Base-by-base conservation (phyloP, 495 filamentous ascomycete species). In the Terfezia boudieri region DNA sequence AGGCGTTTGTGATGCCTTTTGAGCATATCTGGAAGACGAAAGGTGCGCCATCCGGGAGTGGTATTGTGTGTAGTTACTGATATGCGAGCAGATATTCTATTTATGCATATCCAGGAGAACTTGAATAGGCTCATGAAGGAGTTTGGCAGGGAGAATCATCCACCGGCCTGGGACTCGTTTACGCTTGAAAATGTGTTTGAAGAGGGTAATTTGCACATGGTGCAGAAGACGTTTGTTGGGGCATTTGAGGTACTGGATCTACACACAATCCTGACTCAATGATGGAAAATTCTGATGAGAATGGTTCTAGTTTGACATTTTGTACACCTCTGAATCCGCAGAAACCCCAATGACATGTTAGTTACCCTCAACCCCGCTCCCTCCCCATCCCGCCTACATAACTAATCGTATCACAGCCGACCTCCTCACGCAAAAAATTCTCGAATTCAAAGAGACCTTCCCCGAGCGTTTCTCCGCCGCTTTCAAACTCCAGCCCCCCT, bases 171-270 rank as follows among this genome's bases (percentile, higher is more conserved):
- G 67, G 85, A 93, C 66, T 74, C 85, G 1, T 95, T 88, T 66
- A 87, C 83, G 5, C 73, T 96, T 53, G 65, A 70, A 38, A 80
- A 92, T 56, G 62, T 68, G 0, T 79, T 84, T 17, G 78, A 77
- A 11, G 51, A 69, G 17, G 92, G 89, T 12, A 96, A 96, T 61
- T 60, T 86, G 4, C 90, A 98, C 57, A 71, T 92, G 50, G 76
- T 96, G 41, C 89, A 98, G 67, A 96, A 94, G 68, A 74, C 87
- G 3, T 98, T 95, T 65, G 76, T 84, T 63, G 92, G 92, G 1
- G 61, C 79, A 22, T 98, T 96, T 64, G 85, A 84, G 71, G 75
- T 78, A 70, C 20, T 20, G 20, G 20, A 20, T 20, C 20, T 20
- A 20, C 20, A 20, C 20, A 20, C 20, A 20, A 52, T 57, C 50